Evolutionary conservation across 306 rosid species (phyloP).

Genomic region (Alnus rubra): DNA sequence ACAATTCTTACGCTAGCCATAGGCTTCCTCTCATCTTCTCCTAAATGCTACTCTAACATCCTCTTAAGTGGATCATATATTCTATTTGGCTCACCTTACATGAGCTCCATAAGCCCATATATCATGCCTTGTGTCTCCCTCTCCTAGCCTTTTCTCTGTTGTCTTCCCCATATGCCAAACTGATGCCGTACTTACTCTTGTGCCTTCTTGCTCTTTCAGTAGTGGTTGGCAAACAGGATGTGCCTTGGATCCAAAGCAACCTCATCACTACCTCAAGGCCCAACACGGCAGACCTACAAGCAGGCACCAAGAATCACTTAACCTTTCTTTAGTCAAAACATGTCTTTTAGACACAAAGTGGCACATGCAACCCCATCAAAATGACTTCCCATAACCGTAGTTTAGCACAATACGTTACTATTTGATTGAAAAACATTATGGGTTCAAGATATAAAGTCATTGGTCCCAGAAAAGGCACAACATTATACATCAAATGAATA

Average conservation of each 20-base stretch:
- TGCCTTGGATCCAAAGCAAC: background rate
- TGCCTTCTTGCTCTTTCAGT: background rate
- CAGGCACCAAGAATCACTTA: background rate
- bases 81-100: background rate
- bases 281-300: background rate
- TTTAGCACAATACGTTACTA: background rate
- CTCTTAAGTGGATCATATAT: background rate
- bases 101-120: background rate
- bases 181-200: background rate
- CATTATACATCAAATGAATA: background rate
- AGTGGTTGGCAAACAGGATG: background rate
- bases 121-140: background rate
- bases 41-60: background rate
- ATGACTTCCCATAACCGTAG: background rate
- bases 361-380: background rate
- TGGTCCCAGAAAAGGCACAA: background rate
- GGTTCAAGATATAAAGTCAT: background rate
- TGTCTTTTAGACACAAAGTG: background rate
- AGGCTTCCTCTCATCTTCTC: background rate
- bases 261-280: constrained; percentile 1
- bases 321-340: background rate
- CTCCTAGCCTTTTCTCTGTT: background rate
- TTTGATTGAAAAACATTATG: background rate
- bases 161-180: background rate
- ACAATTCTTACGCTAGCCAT: background rate